Percentiles rank a stretch among this genome's conserved stretches.
Evolutionary conservation across 139 green algal species (phyloP).

Genomic region (Trebouxia sp.): DNA sequence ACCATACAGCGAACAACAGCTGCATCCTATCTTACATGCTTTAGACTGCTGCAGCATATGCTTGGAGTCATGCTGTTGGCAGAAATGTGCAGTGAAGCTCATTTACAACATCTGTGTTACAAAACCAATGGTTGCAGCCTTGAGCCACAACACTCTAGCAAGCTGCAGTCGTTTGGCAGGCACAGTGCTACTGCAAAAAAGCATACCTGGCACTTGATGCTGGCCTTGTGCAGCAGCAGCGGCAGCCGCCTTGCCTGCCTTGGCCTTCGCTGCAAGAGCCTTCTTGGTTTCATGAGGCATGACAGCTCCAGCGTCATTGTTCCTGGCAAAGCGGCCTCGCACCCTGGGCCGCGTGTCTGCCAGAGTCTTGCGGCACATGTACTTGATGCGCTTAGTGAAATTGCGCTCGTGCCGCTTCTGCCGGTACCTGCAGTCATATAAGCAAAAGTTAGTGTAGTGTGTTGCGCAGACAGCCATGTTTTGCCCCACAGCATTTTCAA

Average conservation of each 20-base stretch:
- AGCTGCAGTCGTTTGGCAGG: too few relatives aligned
- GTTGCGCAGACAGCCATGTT: too few relatives aligned
- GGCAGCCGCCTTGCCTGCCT: not conserved
- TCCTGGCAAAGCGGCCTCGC: constrained; percentile 72
- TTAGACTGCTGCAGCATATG: too few relatives aligned
- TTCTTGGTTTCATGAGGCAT: constrained; percentile 42
- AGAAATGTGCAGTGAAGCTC: too few relatives aligned
- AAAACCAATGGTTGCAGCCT: too few relatives aligned
- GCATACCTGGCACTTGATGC: not conserved
- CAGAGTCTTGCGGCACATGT: constrained; percentile 82
- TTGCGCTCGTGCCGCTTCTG: constrained; percentile 71
- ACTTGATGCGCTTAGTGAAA: constrained; percentile 77
- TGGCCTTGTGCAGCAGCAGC: constrained; percentile 7
- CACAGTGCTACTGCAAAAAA: not conserved
- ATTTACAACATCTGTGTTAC: too few relatives aligned
- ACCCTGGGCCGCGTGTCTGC: constrained; percentile 76
- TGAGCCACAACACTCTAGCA: too few relatives aligned
- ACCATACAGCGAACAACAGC: too few relatives aligned
- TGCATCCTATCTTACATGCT: too few relatives aligned
- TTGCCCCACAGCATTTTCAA: too few relatives aligned
- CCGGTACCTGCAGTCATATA: constrained; percentile 54
- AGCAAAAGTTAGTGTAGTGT: not conserved
- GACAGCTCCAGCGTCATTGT: constrained; percentile 54
- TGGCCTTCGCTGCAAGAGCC: constrained; percentile 26
- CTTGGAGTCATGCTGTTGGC: too few relatives aligned